A percentile compares a stretch with the other conserved stretches of the same genome.
Conservation (phyloP, 2,329 filamentous ascomycete species). For the Chaetomiaceae sp. region DNA sequence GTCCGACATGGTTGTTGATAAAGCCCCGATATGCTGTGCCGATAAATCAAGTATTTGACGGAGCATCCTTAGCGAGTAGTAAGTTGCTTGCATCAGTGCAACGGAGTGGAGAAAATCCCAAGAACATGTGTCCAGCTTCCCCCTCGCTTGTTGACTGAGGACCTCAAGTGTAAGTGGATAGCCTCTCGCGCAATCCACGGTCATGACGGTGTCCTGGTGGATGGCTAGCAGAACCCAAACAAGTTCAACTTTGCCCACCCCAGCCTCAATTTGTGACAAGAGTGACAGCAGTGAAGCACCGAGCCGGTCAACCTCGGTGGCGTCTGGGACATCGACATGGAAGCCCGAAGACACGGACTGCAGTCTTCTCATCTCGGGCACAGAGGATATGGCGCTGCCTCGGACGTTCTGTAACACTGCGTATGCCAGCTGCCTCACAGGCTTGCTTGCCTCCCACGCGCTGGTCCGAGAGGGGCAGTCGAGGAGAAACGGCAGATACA, state of each 20-base stretch:
- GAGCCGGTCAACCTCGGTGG: constrained; percentile 21
- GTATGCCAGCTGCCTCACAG: constrained; percentile 37
- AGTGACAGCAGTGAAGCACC: constrained; percentile 27
- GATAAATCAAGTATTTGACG: constrained; percentile 44
- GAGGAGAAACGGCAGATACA: constrained; percentile 40
- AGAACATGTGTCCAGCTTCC: constrained; percentile 33
- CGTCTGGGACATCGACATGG: constrained; percentile 28
- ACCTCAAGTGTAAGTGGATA: constrained; percentile 31
- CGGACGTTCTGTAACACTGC: constrained; percentile 29
- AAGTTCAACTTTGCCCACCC: constrained; percentile 19
- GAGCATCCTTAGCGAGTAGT: constrained; percentile 59
- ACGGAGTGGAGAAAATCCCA: constrained; percentile 61
- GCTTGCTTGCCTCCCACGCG: constrained; percentile 38
- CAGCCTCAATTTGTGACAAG: constrained; percentile 25
- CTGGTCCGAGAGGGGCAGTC: constrained; percentile 37
- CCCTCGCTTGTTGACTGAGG: constrained; percentile 28
- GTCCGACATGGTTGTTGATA: neutral
- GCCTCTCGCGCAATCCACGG: constrained; percentile 30
- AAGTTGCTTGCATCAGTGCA: constrained; percentile 55
- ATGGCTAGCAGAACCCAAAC: constrained; percentile 36
- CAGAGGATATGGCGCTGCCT: constrained; percentile 14
- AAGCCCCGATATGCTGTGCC: neutral
- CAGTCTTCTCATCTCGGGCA: constrained; percentile 39
- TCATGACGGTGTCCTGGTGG: constrained; percentile 35
- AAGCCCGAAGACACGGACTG: constrained; percentile 33